Evolutionary conservation across 2,329 filamentous ascomycete genomes (phyloP).

Genomic region (Sphaerulina vaccinii): DNA sequence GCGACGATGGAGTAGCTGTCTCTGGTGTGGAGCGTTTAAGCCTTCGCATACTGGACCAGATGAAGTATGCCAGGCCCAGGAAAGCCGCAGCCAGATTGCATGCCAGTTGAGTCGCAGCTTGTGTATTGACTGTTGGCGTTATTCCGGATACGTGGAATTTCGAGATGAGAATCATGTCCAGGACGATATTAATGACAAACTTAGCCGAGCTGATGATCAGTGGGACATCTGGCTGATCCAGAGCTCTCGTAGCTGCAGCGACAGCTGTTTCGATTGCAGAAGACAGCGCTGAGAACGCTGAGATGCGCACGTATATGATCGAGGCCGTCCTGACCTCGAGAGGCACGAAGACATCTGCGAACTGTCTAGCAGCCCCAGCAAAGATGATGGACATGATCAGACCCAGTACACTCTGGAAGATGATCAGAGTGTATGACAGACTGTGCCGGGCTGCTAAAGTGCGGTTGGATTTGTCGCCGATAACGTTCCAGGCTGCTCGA

Average conservation of each 20-base stretch:
- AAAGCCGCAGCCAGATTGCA: conserved; percentile 59
- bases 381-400: conserved; percentile 61
- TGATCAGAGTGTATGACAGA: conserved; percentile 60
- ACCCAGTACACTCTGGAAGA: conserved; percentile 57
- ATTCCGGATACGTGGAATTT: conserved; percentile 59
- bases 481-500: conserved; percentile 65
- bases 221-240: conserved; percentile 69
- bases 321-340: conserved; percentile 55
- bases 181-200: conserved; percentile 64
- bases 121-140: conserved; percentile 60
- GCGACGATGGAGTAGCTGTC: conserved; percentile 38
- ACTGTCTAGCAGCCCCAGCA: conserved; percentile 51
- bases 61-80: conserved; percentile 60
- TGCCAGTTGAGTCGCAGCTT: conserved; percentile 62
- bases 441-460: conserved; percentile 52
- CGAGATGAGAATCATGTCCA: conserved; percentile 67
- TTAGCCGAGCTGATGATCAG: conserved; percentile 64
- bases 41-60: conserved; percentile 44
- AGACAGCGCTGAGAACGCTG: conserved; percentile 61
- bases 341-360: conserved; percentile 64
- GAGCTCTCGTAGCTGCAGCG: conserved; percentile 59
- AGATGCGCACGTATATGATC: conserved; percentile 64
- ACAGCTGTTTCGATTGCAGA: conserved; percentile 65
- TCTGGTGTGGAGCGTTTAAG: background rate
- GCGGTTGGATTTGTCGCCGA: conserved; percentile 62